These are phyloP conservation scores for Kazachstania sp. DNA, from an alignment of 1,139 yeast genomes.

Conservation along the genomic window DNA sequence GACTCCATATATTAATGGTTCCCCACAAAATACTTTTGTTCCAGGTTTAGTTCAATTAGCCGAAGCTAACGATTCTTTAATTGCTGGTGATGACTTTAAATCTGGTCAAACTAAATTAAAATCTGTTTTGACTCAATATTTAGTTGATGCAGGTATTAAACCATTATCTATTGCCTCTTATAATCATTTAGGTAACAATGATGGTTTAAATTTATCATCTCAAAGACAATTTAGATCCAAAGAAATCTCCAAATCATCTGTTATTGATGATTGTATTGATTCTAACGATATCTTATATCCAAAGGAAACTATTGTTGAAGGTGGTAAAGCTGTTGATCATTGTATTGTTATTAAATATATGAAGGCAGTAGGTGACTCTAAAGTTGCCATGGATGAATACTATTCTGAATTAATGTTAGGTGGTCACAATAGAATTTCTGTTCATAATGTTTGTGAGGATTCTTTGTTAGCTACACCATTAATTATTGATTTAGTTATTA, in stretches of 20 bases:
- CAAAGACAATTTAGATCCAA: constrained; percentile 92
- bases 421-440: constrained; percentile 88
- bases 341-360: constrained; percentile 92
- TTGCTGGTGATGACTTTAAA: constrained; percentile 97
- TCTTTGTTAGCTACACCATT: constrained; percentile 90
- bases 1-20: constrained; percentile 87
- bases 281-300: constrained; percentile 82
- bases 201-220: constrained; percentile 85
- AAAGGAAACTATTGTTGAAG: constrained; percentile 45
- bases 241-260: constrained; percentile 89
- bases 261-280: constrained; percentile 89
- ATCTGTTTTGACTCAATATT: constrained; percentile 89
- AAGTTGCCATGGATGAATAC: constrained; percentile 98
- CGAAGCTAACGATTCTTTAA: constrained; percentile 63
- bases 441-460: constrained; percentile 95
- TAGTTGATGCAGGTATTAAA: constrained; percentile 95
- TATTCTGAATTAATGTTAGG: constrained; percentile 95
- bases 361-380: constrained; percentile 91
- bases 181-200: constrained; percentile 95
- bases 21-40: constrained; percentile 95
- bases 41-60: constrained; percentile 92
- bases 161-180: constrained; percentile 91
- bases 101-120: constrained; percentile 94
- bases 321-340: constrained; percentile 70
- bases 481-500: constrained; percentile 82